Conservation (phyloP, 2,329 filamentous ascomycete genomes). For the Lithohypha guttulata region DNA sequence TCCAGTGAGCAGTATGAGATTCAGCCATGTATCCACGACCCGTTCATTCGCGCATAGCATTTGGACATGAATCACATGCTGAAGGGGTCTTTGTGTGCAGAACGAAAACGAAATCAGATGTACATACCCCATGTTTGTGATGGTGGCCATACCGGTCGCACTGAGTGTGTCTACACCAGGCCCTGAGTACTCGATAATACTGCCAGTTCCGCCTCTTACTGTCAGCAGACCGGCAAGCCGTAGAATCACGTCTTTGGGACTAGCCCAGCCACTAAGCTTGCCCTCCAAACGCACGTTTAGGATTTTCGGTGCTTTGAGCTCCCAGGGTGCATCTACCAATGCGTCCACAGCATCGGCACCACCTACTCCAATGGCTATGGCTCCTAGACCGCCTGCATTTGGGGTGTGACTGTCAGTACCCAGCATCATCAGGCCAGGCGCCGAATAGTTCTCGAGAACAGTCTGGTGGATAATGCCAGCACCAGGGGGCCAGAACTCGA, state of each 20-base stretch:
- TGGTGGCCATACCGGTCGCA: slow-evolving; percentile 85
- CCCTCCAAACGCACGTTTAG: slow-evolving; percentile 77
- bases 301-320: slow-evolving; percentile 87
- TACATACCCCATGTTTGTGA: slow-evolving; percentile 90
- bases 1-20: too few relatives aligned
- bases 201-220: slow-evolving; percentile 87
- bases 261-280: slow-evolving; percentile 76
- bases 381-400: slow-evolving; percentile 88
- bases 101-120: too few relatives aligned
- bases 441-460: slow-evolving; percentile 92
- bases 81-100: too few relatives aligned
- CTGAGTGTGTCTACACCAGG: slow-evolving; percentile 81
- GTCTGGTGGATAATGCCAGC: slow-evolving; percentile 97
- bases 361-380: slow-evolving; percentile 92
- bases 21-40: too few relatives aligned
- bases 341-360: slow-evolving; percentile 96
- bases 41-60: too few relatives aligned
- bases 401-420: slow-evolving; percentile 96
- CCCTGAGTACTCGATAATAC: slow-evolving; percentile 87
- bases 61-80: too few relatives aligned
- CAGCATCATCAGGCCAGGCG: slow-evolving; percentile 97
- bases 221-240: slow-evolving; percentile 80
- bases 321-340: slow-evolving; percentile 92
- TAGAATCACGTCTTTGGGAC: slow-evolving; percentile 92
- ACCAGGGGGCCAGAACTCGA: slow-evolving; percentile 91